A percentile compares a stretch with the other conserved stretches of the same genome.
phyloP scores from a whole-genome alignment of 2,329 filamentous ascomycete species.

The Stenocarpella maydis region DNA sequence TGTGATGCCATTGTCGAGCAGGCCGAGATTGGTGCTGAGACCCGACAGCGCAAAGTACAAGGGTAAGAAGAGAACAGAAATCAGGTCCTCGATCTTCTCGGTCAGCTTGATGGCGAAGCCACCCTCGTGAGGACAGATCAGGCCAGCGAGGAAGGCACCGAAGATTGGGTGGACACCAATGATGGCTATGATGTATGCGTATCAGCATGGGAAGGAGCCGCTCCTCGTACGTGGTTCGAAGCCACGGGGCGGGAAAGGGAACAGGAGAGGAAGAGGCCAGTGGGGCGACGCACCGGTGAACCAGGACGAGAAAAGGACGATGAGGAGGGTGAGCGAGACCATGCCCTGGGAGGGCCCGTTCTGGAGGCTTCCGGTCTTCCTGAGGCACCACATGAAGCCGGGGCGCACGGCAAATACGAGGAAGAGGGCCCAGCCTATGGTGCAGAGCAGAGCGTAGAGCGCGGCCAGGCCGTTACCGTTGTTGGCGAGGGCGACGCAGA shows the following conservation, averaged over 20 bases:
- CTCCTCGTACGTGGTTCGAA: neutral
- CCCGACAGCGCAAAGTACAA: constrained; percentile 95
- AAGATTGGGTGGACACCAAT: constrained; percentile 97
- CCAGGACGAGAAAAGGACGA: constrained; percentile 82
- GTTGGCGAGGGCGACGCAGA: constrained; percentile 94
- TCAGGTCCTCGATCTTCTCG: constrained; percentile 93
- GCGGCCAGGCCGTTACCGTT: constrained; percentile 83
- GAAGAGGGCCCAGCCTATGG: constrained; percentile 78
- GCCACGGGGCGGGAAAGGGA: neutral
- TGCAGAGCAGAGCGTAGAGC: constrained; percentile 82
- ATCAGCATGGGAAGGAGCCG: neutral
- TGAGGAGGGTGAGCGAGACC: constrained; percentile 81
- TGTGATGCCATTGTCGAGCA: constrained; percentile 80
- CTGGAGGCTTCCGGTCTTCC: constrained; percentile 78
- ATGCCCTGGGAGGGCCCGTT: constrained; percentile 89
- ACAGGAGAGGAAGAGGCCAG: constrained; percentile 32
- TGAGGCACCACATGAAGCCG: constrained; percentile 76
- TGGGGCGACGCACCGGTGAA: constrained; percentile 66
- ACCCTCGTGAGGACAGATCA: constrained; percentile 90
- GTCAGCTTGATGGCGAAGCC: constrained; percentile 91
- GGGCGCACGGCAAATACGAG: constrained; percentile 78
- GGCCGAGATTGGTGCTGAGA: constrained; percentile 84
- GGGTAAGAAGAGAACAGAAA: constrained; percentile 83
- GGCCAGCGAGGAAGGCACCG: constrained; percentile 85
- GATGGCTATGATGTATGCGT: constrained; percentile 56